Base-by-base conservation (phyloP, 2,329 filamentous ascomycete species). In the Neurospora sp. region DNA sequence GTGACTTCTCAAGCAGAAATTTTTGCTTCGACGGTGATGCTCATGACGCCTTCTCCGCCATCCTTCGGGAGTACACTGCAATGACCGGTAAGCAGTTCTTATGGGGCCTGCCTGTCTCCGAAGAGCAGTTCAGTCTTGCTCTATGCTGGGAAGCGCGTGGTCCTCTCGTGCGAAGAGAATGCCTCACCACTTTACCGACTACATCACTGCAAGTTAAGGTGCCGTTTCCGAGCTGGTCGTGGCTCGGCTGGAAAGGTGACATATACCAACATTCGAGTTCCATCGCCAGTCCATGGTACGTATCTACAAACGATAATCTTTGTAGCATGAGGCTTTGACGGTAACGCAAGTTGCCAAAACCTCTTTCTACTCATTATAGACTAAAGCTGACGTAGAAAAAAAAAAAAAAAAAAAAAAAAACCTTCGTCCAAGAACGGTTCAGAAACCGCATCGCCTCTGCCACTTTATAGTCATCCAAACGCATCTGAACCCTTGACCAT, bases 351-450 rank as follows among this genome's bases (percentile, higher is more conserved):
- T 39, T 39, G 38, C 11, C 38, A 15, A 15, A 15, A 39, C 38
- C 1, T 39, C 2, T 39, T 39, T 39, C 1, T 15, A 15, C 38
- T 39, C 38, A 1, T 39, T 39, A 7, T 6, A 15, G 38, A 15
- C 38, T 15, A 15, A 39, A 39, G 38, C 11, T 39, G 38, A 39
- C 38, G 11, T 39, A 15, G 11, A 3, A 7, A 0, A 43, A 3
- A 13, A 43, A 43, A n/a, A 19, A 23, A 23, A 23, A 3, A 6
- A 0, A 43, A 3, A 13, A 43, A 19, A 19, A 19, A 19, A n/a
- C n/a, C 46, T 15, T 17, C 3, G 0, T 33, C 23, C 46, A 58
- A 0, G 23, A 11, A 33, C 13, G 13, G 0, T 33, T 2, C 0
- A 33, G 13, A 28, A 58, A 8, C 13, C 4, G 11, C n/a, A 33